A percentile compares a stretch with the other conserved stretches of the same genome.
Conservation (phyloP, 2,329 filamentous ascomycete genomes). For the Chaetomium strumarium region DNA sequence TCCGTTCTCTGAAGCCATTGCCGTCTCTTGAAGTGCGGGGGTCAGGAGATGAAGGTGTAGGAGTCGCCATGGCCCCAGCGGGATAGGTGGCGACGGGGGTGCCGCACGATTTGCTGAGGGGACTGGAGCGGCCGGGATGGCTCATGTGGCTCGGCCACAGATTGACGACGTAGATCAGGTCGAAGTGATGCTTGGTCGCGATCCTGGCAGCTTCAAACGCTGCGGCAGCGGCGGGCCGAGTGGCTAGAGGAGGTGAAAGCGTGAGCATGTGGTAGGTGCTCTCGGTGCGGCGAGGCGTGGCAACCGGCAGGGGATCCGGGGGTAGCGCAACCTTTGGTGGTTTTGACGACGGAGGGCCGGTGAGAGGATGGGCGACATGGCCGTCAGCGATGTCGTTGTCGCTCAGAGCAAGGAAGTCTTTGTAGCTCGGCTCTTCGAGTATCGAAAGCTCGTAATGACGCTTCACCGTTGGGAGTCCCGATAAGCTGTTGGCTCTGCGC, state of each 20-base stretch:
- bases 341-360: background rate
- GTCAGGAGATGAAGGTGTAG: conserved; percentile 13
- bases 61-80: conserved; percentile 1
- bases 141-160: conserved; percentile 44
- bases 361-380: conserved; percentile 14
- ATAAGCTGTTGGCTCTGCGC: conserved; percentile 17
- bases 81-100: conserved; percentile 8
- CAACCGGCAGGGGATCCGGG: conserved; percentile 10
- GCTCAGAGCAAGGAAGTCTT: conserved; percentile 48
- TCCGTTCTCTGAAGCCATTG: conserved; percentile 11
- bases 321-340: conserved; percentile 18
- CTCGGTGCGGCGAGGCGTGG: background rate
- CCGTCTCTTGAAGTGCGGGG: conserved; percentile 13
- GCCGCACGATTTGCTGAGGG: conserved; percentile 19
- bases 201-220: conserved; percentile 52
- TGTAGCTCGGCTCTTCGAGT: conserved; percentile 46
- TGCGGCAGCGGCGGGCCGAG: conserved; percentile 40
- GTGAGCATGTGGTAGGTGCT: conserved; percentile 34
- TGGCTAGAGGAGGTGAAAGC: conserved; percentile 40
- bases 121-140: conserved; percentile 11
- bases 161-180: conserved; percentile 54
- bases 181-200: conserved; percentile 50
- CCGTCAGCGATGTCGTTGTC: conserved; percentile 54
- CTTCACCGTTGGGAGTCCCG: conserved; percentile 25
- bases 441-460: conserved; percentile 31